These are phyloP conservation scores for Datura wrightii DNA, from an alignment of 257 asterid species.

Conservation along the genomic window DNA sequence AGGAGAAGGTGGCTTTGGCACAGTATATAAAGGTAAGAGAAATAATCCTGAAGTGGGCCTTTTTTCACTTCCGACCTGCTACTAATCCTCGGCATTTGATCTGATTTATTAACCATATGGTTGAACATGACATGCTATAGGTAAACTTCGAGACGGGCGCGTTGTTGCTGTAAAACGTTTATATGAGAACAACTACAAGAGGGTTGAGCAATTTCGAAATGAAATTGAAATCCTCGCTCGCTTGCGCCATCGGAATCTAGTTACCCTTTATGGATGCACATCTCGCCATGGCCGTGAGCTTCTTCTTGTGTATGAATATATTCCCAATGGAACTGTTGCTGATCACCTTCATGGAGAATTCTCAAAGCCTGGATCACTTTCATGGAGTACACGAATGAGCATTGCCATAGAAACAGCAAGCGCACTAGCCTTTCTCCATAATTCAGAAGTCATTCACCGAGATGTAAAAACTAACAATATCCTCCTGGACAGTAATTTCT, in stretches of 20 bases:
- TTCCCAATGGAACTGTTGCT: constrained; percentile 81
- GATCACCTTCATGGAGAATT: constrained; percentile 77
- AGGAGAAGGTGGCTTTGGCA: constrained; percentile 93
- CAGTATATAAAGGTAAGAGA: constrained; percentile 62
- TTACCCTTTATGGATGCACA: constrained; percentile 77
- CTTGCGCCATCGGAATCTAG: constrained; percentile 64
- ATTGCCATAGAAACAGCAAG: constrained; percentile 80
- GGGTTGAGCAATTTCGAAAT: constrained; percentile 77
- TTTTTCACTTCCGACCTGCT: not conserved
- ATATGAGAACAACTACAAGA: constrained; percentile 71
- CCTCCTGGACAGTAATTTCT: constrained; percentile 68
- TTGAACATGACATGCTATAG: constrained; percentile 43
- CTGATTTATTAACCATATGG: constrained; percentile 19
- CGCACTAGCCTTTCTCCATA: constrained; percentile 72
- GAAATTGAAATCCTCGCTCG: constrained; percentile 74
- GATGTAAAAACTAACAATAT: constrained; percentile 84
- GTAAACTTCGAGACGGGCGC: constrained; percentile 76
- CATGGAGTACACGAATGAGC: constrained; percentile 71
- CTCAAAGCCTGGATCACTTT: constrained; percentile 52
- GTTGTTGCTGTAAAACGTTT: constrained; percentile 76
- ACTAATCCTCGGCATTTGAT: not conserved
- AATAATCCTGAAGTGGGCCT: not conserved
- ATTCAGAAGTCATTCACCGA: constrained; percentile 73
- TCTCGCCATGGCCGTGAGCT: constrained; percentile 69
- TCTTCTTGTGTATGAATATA: constrained; percentile 71